Conservation (phyloP, 208 protist species). For the Phytomonas francai region DNA sequence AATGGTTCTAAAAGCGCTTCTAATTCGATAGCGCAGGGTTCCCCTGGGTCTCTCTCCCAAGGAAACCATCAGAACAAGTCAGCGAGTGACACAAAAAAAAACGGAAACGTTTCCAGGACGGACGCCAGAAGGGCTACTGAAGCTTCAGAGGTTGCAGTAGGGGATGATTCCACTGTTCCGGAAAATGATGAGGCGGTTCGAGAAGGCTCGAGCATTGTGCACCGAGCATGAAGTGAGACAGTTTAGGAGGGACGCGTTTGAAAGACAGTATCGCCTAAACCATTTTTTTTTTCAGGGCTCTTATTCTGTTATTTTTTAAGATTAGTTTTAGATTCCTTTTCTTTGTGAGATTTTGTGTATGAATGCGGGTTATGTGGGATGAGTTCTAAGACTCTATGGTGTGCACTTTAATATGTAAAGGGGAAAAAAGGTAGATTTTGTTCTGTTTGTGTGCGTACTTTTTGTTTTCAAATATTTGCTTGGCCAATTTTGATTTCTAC, state of each 20-base stretch:
- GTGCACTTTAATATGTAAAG: not conserved
- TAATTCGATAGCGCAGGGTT: not conserved
- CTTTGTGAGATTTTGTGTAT: constrained; percentile 4
- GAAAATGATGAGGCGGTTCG: not conserved
- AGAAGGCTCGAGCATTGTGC: not conserved
- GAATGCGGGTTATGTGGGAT: not conserved
- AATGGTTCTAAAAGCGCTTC: not conserved
- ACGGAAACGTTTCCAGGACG: not conserved
- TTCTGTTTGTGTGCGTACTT: constrained; percentile 1
- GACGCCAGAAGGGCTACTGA: not conserved
- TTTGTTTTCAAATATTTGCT: constrained; percentile 6
- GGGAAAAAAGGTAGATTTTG: not conserved
- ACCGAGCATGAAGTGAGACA: not conserved
- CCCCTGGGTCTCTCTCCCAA: not conserved
- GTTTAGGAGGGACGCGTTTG: not conserved
- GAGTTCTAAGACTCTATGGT: not conserved
- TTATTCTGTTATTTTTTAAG: constrained; percentile 7
- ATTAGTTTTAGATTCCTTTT: constrained; percentile 17
- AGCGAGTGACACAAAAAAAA: constrained; percentile 13
- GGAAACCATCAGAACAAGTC: constrained; percentile 4
- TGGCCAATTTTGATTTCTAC: constrained; percentile 2
- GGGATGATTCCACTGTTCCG: not conserved
- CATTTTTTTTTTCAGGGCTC: constrained; percentile 11
- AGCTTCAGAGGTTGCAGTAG: not conserved
- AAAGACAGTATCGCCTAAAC: constrained; percentile 3